Evolutionary conservation across 2,329 filamentous ascomycete genomes (phyloP).

Genomic region (Scedosporium dehoogii): DNA sequence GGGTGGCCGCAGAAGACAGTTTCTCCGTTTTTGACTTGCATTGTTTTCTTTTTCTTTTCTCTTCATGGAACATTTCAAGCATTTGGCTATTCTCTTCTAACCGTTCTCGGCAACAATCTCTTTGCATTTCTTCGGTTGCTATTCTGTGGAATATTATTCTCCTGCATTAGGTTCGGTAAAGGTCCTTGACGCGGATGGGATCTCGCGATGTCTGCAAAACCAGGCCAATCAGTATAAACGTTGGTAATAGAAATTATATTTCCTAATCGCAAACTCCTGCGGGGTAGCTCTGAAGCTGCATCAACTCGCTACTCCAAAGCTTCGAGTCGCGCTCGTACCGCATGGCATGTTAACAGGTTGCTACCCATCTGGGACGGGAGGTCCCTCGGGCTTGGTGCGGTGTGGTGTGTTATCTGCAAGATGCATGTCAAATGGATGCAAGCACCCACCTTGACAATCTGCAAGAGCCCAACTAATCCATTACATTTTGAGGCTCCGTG

Average conservation of each 20-base stretch:
- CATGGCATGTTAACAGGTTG: neutral
- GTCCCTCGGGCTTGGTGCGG: neutral
- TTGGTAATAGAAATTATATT: neutral
- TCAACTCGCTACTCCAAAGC: no score
- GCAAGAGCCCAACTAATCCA: neutral
- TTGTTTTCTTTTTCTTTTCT: neutral
- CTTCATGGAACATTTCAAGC: neutral
- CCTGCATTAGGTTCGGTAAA: neutral
- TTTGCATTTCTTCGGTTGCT: neutral
- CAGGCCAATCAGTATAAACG: neutral
- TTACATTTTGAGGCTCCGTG: neutral
- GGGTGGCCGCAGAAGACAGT: no score
- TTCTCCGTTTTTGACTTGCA: no score
- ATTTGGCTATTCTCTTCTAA: no score
- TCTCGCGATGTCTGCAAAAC: neutral
- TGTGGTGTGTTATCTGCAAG: neutral
- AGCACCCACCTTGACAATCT: neutral
- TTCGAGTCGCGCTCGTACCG: no score
- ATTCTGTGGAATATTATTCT: neutral
- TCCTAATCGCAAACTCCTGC: neutral
- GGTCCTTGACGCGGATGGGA: neutral
- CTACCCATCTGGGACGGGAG: no score
- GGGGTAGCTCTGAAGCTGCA: neutral
- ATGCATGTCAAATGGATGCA: slow-evolving; percentile 1
- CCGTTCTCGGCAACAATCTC: neutral